Percentiles rank a stretch among this genome's conserved stretches.
Conservation (phyloP, 768 basidiomycete genomes). For the Kwoniella dejecticola region DNA sequence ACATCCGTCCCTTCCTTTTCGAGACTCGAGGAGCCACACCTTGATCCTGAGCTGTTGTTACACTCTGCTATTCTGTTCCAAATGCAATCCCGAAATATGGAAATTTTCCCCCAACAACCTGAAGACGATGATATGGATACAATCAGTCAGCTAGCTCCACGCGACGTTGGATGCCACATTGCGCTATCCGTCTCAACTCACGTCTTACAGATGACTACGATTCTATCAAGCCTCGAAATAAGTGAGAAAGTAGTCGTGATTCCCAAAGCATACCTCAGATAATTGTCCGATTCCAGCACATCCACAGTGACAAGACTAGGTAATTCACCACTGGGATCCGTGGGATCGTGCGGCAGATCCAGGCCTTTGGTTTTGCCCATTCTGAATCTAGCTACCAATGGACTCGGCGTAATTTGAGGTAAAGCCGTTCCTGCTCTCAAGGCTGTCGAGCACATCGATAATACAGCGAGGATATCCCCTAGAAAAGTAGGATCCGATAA, state of each 20-base stretch:
- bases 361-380: constrained; percentile 61
- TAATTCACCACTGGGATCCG: constrained; percentile 73
- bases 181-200: no score
- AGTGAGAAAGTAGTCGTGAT: constrained; percentile 55
- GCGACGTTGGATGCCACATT: not conserved
- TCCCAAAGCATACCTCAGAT: constrained; percentile 63
- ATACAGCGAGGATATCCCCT: constrained; percentile 79
- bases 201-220: constrained; percentile 82
- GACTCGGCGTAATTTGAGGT: constrained; percentile 84
- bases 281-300: constrained; percentile 72
- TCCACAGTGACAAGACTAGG: constrained; percentile 71
- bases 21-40: no score
- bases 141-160: not conserved
- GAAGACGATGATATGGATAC: not conserved
- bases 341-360: constrained; percentile 69
- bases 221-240: constrained; percentile 70
- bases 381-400: constrained; percentile 54
- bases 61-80: constrained; percentile 23
- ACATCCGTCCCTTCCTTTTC: no score
- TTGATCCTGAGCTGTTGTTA: no score
- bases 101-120: constrained; percentile 58
- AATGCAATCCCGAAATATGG: constrained; percentile 34
- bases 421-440: constrained; percentile 72
- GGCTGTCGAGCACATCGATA: constrained; percentile 79
- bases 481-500: constrained; percentile 78